phyloP scores from a whole-genome alignment of 331 rosid genomes.

The Spiraea crenata region DNA sequence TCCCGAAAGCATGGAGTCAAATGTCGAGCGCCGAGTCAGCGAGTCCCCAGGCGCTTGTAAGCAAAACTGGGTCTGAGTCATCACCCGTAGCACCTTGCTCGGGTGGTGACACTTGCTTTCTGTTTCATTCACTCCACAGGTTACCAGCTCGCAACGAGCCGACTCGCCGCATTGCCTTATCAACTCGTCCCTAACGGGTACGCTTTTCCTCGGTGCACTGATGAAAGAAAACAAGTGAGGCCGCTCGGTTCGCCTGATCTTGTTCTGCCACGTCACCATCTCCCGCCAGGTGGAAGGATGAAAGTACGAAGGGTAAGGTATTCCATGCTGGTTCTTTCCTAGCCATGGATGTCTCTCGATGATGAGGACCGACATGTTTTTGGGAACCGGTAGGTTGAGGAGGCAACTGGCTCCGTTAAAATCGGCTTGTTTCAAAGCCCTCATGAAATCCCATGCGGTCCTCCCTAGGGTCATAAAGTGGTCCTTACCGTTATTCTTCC shows the following conservation, averaged over 20 bases:
- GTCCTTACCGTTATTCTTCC: slow-evolving; percentile 42
- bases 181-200: slow-evolving; percentile 50
- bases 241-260: slow-evolving; percentile 26
- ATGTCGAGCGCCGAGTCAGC: slow-evolving; percentile 72
- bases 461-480: slow-evolving; percentile 70
- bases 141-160: slow-evolving; percentile 35
- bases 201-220: slow-evolving; percentile 54
- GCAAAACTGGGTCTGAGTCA: slow-evolving; percentile 54
- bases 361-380: slow-evolving; percentile 79
- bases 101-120: slow-evolving; percentile 43
- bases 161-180: slow-evolving; percentile 54
- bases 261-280: slow-evolving; percentile 49
- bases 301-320: slow-evolving; percentile 85
- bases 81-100: slow-evolving; percentile 36
- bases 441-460: slow-evolving; percentile 82
- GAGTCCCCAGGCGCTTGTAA: slow-evolving; percentile 84
- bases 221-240: slow-evolving; percentile 64
- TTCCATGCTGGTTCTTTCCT: slow-evolving; percentile 55
- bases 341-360: slow-evolving; percentile 68
- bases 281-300: slow-evolving; percentile 45
- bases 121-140: slow-evolving; percentile 24
- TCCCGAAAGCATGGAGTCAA: slow-evolving; percentile 68
- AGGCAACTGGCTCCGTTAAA: slow-evolving; percentile 68
- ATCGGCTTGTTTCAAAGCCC: slow-evolving; percentile 33
- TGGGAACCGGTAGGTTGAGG: slow-evolving; percentile 44